Percentiles rank a stretch among this genome's conserved stretches.
Conservation (phyloP, 805 yeast genomes). For the Candida insectorum region DNA sequence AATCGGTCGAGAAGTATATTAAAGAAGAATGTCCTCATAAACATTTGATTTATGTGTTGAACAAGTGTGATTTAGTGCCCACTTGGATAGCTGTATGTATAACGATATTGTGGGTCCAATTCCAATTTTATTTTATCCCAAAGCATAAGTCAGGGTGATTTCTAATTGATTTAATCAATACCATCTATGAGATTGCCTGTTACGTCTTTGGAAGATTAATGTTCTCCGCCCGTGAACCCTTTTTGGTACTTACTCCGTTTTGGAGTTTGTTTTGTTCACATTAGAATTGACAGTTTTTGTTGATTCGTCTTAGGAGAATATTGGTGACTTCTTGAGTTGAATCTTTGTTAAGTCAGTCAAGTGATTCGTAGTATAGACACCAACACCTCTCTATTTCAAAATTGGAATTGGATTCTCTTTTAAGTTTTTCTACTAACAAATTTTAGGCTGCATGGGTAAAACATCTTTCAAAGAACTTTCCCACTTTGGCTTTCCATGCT, state of each 20-base stretch:
- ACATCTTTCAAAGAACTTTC: slow-evolving; percentile 84
- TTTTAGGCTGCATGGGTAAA: slow-evolving; percentile 97
- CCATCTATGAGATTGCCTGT: slow-evolving; percentile 66
- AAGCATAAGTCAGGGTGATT: slow-evolving; percentile 81
- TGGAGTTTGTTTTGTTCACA: slow-evolving; percentile 34
- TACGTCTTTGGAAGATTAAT: slow-evolving; percentile 94
- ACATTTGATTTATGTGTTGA: slow-evolving; percentile 89
- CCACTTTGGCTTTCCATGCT: slow-evolving; percentile 97
- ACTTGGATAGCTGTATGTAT: slow-evolving; percentile 99
- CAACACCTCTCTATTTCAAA: slow-evolving; percentile 45
- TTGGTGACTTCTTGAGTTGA: slow-evolving; percentile 84
- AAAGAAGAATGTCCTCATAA: slow-evolving; percentile 94
- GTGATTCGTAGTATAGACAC: slow-evolving; percentile 86
- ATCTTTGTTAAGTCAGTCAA: slow-evolving; percentile 29
- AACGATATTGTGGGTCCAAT: neutral
- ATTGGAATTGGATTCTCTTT: slow-evolving; percentile 2
- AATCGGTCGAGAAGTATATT: slow-evolving; percentile 87
- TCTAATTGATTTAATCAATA: slow-evolving; percentile 30
- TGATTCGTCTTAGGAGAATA: slow-evolving; percentile 41
- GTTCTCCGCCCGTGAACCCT: slow-evolving; percentile 53
- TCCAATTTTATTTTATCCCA: slow-evolving; percentile 42
- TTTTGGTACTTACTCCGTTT: no score
- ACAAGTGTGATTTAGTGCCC: slow-evolving; percentile 97
- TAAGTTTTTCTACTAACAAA: slow-evolving; percentile 17
- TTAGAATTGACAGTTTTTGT: slow-evolving; percentile 32